phyloP scores from a whole-genome alignment of 2,329 filamentous ascomycete genomes.

The Colletotrichum acutatum region DNA sequence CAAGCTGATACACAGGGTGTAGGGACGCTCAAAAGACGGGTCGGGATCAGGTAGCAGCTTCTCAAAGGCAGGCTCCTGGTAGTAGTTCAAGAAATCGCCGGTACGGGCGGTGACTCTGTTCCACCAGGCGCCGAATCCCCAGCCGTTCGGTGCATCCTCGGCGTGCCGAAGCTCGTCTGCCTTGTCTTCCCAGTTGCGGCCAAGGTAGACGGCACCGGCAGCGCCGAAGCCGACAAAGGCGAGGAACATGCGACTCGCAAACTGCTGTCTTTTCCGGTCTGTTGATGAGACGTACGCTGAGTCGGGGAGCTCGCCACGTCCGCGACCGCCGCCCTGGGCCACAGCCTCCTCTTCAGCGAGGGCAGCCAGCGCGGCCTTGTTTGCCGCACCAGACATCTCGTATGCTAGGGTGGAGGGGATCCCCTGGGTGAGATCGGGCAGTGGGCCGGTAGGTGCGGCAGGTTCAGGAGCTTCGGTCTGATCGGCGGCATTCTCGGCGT shows the following conservation, averaged over 20 bases:
- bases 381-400: conserved; percentile 65
- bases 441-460: conserved; percentile 60
- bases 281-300: conserved; percentile 91
- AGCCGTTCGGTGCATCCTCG: conserved; percentile 79
- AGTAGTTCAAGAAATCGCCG: conserved; percentile 84
- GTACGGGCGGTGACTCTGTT: conserved; percentile 81
- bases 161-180: conserved; percentile 77
- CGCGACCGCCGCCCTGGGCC: conserved; percentile 59
- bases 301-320: conserved; percentile 75
- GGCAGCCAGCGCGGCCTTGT: conserved; percentile 37
- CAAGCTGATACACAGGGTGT: conserved; percentile 90
- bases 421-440: conserved; percentile 93
- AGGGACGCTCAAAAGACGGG: conserved; percentile 83
- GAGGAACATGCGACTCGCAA: conserved; percentile 81
- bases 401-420: conserved; percentile 91
- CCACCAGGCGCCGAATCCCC: conserved; percentile 81
- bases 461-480: conserved; percentile 29
- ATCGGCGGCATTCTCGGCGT: conserved; percentile 24
- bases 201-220: conserved; percentile 77
- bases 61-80: conserved; percentile 93
- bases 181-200: conserved; percentile 88
- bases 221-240: conserved; percentile 66
- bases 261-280: conserved; percentile 81
- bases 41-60: conserved; percentile 90
- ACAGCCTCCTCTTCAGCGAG: conserved; percentile 48